Evolutionary conservation across 345 rosid genomes (phyloP), one percentile per base, ranked within the genome.

Genomic region (Salix purpurea): DNA sequence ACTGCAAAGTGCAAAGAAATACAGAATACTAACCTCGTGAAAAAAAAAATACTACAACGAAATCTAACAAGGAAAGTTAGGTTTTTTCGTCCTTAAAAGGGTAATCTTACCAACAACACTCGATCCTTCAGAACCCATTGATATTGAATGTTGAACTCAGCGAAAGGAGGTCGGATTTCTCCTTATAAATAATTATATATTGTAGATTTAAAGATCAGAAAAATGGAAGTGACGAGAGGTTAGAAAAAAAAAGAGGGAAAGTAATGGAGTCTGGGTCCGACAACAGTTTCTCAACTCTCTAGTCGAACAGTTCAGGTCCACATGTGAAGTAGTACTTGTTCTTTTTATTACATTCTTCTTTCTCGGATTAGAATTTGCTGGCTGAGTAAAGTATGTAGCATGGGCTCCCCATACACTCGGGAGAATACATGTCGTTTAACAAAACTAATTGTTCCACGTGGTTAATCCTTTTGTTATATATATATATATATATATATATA

Each of bases 51-150:
- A 30, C 21, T 2, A 67, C 48, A 11, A 26, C 52, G 28, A 13
- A 62, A 62, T 24, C 75, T 24, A 69, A 19, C 48, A 60, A 26
- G 28, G 64, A 77, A 82, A 69, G 39, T 54, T 44, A 71, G 75
- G 73, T 24, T 30, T 73, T 42, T 5, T 37, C 2, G 1, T 1
- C 24, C 28, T 65, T 8, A 4, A 34, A 34, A 54, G 18, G 56
- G 36, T 19, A 60, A 14, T 61, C 87, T 76, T 74, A 88, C 91
- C 91, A 24, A 86, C 87, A 69, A 88, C 90, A 12, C 79, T 73
- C 34, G 89, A 81, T 81, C 84, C 86, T 83, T 88, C 90, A 10
- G 89, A 77, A 67, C 89, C 85, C 91, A 88, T 88, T 77, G 67
- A 74, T 68, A 56, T 19, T 46, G 65, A 73, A 71, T 37, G 72